Evolutionary conservation across 176 grass and related monocot species (phyloP), one percentile per base, ranked within the genome.

Genomic region (Saccharum officinarum): DNA sequence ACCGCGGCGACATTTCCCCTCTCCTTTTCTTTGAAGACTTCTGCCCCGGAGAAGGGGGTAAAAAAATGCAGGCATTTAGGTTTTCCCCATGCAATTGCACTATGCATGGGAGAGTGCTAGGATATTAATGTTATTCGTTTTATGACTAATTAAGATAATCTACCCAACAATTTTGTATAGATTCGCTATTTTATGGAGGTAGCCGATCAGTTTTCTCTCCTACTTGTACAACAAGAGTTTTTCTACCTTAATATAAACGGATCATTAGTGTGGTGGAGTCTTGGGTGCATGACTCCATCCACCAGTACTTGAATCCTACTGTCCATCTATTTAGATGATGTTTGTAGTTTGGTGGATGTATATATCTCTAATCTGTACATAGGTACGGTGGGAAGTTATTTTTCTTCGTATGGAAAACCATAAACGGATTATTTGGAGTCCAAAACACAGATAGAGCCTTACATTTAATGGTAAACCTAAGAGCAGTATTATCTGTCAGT

Each of bases 161-260:
- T 20, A 38, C 28, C 1, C 2, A 34, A 8, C 14, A 73, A 3
- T 67, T 13, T 12, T 45, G 30, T 36, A 14, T 6, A 22, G 17
- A 61, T 62, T 40, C 30, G 82, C 22, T 88, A 77, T 83, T 46
- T 89, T 49, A 85, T 85, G 87, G 82, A 69, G 46, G 20, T 59
- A 73, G 20, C 12, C 15, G 0, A 30, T 50, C 46, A 52, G 17
- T 36, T 76, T 79, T 52, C 4, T 9, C 31, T 18, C 14, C 46
- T 46, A 49, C 46, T 46, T 4, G 17, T 22, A 57, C 47, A 36
- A 3, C 31, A 66, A 33, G 2, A 25, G 22, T 42, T 70, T 41
- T 33, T 1, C 37, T 28, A 69, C 7, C 22, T 10, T 83, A 59
- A 74, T 23, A 46, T 46, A 46, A 46, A 46, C 10, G 44, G 10